Base-by-base conservation (phyloP, 2,329 filamentous ascomycete species). In the Sporothrix pallida region DNA sequence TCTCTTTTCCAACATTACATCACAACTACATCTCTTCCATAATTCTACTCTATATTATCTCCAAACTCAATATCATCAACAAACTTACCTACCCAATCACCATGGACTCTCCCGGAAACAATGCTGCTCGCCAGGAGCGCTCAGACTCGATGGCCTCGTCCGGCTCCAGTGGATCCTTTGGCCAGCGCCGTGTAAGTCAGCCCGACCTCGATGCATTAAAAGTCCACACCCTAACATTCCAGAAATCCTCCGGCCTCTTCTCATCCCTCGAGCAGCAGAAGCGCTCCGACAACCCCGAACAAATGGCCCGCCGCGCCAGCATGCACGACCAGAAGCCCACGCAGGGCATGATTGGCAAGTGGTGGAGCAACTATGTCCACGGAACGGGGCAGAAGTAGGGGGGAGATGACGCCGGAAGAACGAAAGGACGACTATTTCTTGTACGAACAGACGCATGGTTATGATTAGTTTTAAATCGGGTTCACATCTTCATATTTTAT, bases 291-390 rank as follows among this genome's bases (percentile, higher is more conserved):
- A 82, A 85, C 73, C 83, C 85, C 31, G 77, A 74, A 52, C 79
- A 80, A 1, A 62, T 82, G 1, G 84, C 85, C n/a, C 85, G 87
- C 15, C 86, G 88, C 6, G 84, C 86, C 78, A 88, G 87, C 78
- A 81, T 89, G 77, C 83, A 83, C 44, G 88, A 90, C 73, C 87
- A 89, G 78, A 83, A 84, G 74, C 83, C 82, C 15, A 80, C 83
- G 69, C 78, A 83, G 0, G 87, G 87, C 56, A 80, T 89, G 75
- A 81, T 89, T 70, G 86, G 86, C 72, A 82, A 84, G 75, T 84
- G 89, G 82, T 90, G 88, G 86, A 84, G 88, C 77, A 88, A 85
- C 87, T 89, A 80, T 71, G 86, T 74, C 17, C 44, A 74, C 56
- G 70, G 73, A 44, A 69, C 48, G 46, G 67, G 67, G 46, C 23